A percentile compares a stretch with the other conserved stretches of the same genome.
phyloP scores from a whole-genome alignment of 257 asterid species.

The Solanum ahanhuiri region DNA sequence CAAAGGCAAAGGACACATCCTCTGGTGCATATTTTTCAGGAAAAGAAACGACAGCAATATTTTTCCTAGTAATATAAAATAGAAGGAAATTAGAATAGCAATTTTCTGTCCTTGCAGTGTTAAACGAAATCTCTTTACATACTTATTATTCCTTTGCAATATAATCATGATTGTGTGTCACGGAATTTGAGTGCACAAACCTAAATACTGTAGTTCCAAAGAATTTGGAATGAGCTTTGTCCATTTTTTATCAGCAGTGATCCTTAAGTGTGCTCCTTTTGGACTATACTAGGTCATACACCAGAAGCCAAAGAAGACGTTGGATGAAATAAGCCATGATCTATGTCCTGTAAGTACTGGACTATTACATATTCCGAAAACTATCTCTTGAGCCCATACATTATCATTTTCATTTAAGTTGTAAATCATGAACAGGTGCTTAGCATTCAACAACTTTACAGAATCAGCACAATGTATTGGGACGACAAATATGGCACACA shows the following conservation, averaged over 20 bases:
- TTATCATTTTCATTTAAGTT: neutral
- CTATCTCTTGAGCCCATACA: neutral
- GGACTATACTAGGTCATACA: conserved; percentile 71
- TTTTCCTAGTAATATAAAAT: neutral
- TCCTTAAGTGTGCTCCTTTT: conserved; percentile 2
- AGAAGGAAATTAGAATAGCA: neutral
- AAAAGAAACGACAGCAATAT: neutral
- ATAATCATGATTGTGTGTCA: neutral
- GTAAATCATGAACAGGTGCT: conserved; percentile 47
- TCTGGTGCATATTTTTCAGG: neutral
- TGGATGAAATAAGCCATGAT: conserved; percentile 96
- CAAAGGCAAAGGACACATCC: neutral
- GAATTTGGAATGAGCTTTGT: neutral
- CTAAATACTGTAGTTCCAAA: neutral
- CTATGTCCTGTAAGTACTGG: conserved; percentile 78
- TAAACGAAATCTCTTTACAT: neutral
- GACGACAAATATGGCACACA: conserved; percentile 99
- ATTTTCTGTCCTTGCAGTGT: neutral
- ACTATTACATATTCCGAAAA: neutral
- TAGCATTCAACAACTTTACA: conserved; percentile 91
- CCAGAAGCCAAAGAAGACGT: conserved; percentile 93
- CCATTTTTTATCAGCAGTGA: neutral
- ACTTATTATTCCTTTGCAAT: neutral
- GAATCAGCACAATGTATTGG: conserved; percentile 99
- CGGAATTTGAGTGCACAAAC: neutral